Conservation (phyloP, 192 early-diverging fungal genomes). For the Mortierella claussenii region DNA sequence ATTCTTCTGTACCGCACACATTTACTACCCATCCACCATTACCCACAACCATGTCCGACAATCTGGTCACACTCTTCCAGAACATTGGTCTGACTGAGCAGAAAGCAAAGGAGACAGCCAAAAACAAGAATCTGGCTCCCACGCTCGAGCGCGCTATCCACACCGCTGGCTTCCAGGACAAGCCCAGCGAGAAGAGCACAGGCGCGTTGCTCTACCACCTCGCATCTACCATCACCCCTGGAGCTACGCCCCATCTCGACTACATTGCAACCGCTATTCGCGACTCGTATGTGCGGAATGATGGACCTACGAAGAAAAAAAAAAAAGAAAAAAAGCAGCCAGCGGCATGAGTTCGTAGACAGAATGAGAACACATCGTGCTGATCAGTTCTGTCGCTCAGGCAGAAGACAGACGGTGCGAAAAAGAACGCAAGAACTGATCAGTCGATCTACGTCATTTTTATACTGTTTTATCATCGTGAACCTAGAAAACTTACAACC, state of each 20-base stretch:
- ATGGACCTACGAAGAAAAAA: neutral
- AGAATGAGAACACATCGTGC: neutral
- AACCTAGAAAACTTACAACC: conserved; percentile 68
- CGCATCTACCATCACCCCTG: conserved; percentile 86
- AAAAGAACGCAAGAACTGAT: neutral
- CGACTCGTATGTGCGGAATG: conserved; percentile 36
- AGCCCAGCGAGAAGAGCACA: conserved; percentile 61
- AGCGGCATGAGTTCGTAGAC: too few relatives aligned
- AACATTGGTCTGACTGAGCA: conserved; percentile 88
- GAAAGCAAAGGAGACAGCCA: conserved; percentile 94
- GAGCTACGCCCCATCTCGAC: conserved; percentile 75
- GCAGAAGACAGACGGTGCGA: too few relatives aligned
- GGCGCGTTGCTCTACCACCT: conserved; percentile 89
- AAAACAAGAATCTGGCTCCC: conserved; percentile 95
- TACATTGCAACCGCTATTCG: conserved; percentile 88
- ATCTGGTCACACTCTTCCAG: conserved; percentile 78
- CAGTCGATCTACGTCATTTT: neutral
- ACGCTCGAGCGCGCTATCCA: conserved; percentile 77
- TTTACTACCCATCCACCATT: neutral
- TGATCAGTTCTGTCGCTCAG: too few relatives aligned
- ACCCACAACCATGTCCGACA: conserved; percentile 41
- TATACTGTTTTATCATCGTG: conserved; percentile 3
- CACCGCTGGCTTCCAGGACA: conserved; percentile 66
- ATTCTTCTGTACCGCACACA: neutral
- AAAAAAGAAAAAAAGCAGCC: neutral